Base-by-base conservation (phyloP, 163 green algal species). In the Chlorella variabilis region DNA sequence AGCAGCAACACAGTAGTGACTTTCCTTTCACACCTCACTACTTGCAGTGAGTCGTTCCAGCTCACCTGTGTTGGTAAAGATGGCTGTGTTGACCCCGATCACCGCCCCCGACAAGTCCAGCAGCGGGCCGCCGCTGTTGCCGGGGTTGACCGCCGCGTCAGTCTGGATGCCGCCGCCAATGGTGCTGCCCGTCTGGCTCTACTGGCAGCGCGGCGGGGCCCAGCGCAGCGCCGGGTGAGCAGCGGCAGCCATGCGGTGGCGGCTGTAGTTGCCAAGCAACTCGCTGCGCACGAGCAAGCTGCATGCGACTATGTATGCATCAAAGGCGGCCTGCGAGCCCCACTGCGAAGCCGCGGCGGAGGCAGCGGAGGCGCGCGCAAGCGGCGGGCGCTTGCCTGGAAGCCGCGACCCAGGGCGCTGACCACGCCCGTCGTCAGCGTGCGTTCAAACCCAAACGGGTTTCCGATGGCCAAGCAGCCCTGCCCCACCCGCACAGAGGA, bases 401-500 rank as follows among this genome's bases (percentile, higher is more conserved):
- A 93, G 54, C 91, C 89, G 2, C 90, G 59, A 0, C 82, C 85
- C 23, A 92, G 29, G 2, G 83, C 87, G 48, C 69, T 87, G 17
- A 93, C 74, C 54, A 92, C 85, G 36, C 92, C 92, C 11, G 87
- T 91, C 11, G 93, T 96, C 4, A 96, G 83, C n/a, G 90, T 96
- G 75, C 95, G 90, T 70, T 96, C 92, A 84, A 97, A 97, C 31
- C 93, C 93, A 86, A 97, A 97, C 15, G 93, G 93, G 71, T 95
- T 96, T 61, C 93, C 93, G 54, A 97, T 93, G 21, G 93, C 93
- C 38, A 95, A 62, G 33, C 89, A 91, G 7, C 83, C 77, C 83
- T 96, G 90, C 7, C 93, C 93, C 13, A 97, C 89, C 0, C 87
- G 78, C 39, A 94, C 68, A 27, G 34, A 36, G 2, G 49, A 59